Percentiles rank a stretch among this genome's conserved stretches.
phyloP scores from a whole-genome alignment of 179 eudicot species.

The Beta corolliflora region DNA sequence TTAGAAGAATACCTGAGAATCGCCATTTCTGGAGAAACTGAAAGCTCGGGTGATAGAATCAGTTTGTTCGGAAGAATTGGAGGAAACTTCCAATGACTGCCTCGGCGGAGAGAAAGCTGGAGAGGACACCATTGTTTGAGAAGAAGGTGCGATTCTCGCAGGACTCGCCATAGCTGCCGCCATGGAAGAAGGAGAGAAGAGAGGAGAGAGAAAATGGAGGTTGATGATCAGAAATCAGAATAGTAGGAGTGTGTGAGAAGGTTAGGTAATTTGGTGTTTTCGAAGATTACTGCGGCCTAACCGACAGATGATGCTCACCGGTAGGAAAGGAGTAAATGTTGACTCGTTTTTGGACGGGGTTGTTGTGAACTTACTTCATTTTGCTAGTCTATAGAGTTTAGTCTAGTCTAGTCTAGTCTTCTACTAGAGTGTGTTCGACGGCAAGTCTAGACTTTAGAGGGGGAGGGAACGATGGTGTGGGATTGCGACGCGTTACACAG shows the following conservation, averaged over 20 bases:
- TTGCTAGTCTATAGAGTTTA: too few species aligned
- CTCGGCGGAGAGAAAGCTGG: constrained; percentile 31
- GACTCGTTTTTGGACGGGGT: neutral
- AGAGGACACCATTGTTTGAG: constrained; percentile 49
- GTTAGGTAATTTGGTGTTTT: neutral
- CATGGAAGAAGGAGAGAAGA: constrained; percentile 17
- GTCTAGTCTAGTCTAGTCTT: too few species aligned
- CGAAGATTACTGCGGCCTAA: neutral
- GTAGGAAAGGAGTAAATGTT: neutral
- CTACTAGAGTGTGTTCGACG: neutral
- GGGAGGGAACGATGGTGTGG: too few species aligned
- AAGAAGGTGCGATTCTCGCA: constrained; percentile 16
- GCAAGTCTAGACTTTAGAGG: neutral
- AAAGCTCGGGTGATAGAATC: constrained; percentile 34
- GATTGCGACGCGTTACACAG: too few species aligned
- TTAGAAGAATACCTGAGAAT: constrained; percentile 32
- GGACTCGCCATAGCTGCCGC: constrained; percentile 45
- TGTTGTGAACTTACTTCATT: neutral
- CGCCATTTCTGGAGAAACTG: constrained; percentile 34
- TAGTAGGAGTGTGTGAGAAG: neutral
- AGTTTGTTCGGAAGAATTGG: constrained; percentile 20
- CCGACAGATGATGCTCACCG: constrained; percentile 9
- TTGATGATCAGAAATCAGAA: constrained; percentile 10
- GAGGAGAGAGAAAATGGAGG: constrained; percentile 8
- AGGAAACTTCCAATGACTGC: constrained; percentile 31